Conservation (phyloP, 2,329 filamentous ascomycete genomes). For the Myriangium duriaei region DNA sequence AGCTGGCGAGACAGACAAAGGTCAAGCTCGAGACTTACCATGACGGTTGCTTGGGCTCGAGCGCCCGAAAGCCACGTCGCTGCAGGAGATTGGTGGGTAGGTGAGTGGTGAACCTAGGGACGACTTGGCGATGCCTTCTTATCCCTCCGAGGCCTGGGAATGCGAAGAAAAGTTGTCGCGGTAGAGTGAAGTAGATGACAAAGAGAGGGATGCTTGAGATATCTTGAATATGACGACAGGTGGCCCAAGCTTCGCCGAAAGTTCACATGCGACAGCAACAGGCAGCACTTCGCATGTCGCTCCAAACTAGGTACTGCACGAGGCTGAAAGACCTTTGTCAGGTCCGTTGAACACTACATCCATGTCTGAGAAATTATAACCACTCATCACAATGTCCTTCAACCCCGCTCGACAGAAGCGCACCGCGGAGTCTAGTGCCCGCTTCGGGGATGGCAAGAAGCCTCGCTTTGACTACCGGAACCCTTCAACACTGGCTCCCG, state of each 20-base stretch:
- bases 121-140: no score
- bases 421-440: conserved; percentile 67
- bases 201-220: neutral
- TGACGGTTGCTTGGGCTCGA: no score
- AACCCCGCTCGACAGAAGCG: conserved; percentile 63
- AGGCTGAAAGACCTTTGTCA: no score
- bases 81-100: no score
- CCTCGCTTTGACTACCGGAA: conserved; percentile 91
- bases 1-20: no score
- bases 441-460: conserved; percentile 58
- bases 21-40: conserved; percentile 5
- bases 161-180: neutral
- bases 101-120: no score
- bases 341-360: no score
- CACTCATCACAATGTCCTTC: conserved; percentile 5
- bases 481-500: conserved; percentile 78
- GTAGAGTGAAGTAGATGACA: neutral
- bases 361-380: no score
- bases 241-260: conserved; percentile 6
- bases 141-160: no score
- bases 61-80: no score
- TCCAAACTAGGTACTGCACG: no score
- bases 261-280: neutral
- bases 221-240: conserved; percentile 10
- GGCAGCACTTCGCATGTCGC: no score